Conservation (phyloP, 2,329 filamentous ascomycete genomes). For the Escovopsis weberi region DNA sequence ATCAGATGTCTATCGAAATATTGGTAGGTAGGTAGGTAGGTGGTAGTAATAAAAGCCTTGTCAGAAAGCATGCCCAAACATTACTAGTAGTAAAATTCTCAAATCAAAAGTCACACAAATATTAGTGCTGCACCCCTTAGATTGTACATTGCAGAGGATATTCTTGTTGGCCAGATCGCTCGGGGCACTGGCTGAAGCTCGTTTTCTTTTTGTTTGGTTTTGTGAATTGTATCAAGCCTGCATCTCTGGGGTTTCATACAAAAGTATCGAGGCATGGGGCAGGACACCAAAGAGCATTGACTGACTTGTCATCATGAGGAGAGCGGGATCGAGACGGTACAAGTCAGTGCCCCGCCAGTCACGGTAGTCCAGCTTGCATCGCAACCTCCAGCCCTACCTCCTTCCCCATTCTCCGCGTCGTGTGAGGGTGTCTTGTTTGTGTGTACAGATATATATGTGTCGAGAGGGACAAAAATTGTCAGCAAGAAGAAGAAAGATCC, state of each 20-base stretch:
- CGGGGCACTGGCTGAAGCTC: too few relatives aligned
- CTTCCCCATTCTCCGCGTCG: background rate
- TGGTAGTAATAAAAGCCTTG: too few relatives aligned
- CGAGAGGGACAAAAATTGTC: too few relatives aligned
- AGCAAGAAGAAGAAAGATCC: too few relatives aligned
- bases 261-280: background rate
- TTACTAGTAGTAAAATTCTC: too few relatives aligned
- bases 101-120: too few relatives aligned
- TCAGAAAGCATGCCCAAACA: too few relatives aligned
- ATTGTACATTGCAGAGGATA: background rate
- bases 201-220: background rate
- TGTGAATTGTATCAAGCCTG: slow-evolving; percentile 6
- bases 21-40: too few relatives aligned
- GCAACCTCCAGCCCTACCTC: slow-evolving; percentile 1
- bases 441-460: too few relatives aligned
- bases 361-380: slow-evolving; percentile 6
- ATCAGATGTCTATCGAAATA: background rate
- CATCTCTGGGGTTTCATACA: background rate
- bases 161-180: too few relatives aligned
- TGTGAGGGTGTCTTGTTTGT: background rate
- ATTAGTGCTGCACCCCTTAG: too few relatives aligned
- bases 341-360: slow-evolving; percentile 6
- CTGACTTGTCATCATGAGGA: slow-evolving; percentile 6
- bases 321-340: slow-evolving; percentile 1
- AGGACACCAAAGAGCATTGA: slow-evolving; percentile 1